Evolutionary conservation across 139 green algal species (phyloP), one percentile per base, ranked within the genome.

Genomic region (Auxenochlorella protothecoides): DNA sequence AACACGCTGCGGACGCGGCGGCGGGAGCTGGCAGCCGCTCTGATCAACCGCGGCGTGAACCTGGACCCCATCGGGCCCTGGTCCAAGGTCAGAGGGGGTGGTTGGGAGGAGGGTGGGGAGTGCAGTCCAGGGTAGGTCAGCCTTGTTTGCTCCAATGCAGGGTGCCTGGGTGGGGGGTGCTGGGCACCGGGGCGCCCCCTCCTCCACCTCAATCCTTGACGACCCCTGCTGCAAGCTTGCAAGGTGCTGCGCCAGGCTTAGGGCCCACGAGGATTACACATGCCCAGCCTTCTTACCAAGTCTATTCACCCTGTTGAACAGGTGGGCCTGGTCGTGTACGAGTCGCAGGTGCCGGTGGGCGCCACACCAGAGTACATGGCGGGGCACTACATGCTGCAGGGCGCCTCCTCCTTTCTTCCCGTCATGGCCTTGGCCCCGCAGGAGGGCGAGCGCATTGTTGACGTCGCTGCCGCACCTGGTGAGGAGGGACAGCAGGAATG

Each of bases 351-450:
- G 65, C 94, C 95, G 5, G 88, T 99, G 55, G 95, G 95, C 2
- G 95, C 95, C n/a, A 99, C 95, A 3, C 95, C 95, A 4, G 95
- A 99, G 86, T 99, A 99, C 89, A 97, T 99, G 93, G 95, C 95
- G 5, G 95, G 95, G 0, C 94, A 99, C 80, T 99, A 99, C 88
- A 99, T 98, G 92, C 87, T 97, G 81, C 92, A 92, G 83, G 90
- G 92, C 7, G 92, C 92, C 3, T 92, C 91, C 57, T 98, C 92
- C 63, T 98, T 99, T 84, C 89, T 99, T 74, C 95, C 95, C 0
- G 91, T 92, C 72, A 98, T 99, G 89, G 93, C 95, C 14, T 89
- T 99, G 10, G 91, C 92, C 2, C 95, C 95, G 2, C 93, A 96
- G 78, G 69, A 85, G 63, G 84, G 85, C 4, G 92, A 97, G 83